Conservation (phyloP, 2,329 filamentous ascomycete genomes). For the Neonectria coccinea region DNA sequence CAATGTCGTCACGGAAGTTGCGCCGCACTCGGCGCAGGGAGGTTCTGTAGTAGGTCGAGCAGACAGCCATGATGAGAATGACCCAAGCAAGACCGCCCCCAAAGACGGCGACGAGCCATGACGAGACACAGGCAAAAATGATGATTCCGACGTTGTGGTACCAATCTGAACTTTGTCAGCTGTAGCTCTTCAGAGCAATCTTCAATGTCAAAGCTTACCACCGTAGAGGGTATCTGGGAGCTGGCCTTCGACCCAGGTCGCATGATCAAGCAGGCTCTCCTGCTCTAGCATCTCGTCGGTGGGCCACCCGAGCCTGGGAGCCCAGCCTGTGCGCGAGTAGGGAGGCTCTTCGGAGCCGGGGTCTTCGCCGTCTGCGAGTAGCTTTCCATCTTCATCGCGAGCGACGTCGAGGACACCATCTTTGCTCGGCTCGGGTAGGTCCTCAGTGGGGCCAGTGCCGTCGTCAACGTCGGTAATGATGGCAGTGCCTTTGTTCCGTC, state of each 20-base stretch:
- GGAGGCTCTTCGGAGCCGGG: constrained; percentile 64
- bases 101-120: constrained; percentile 89
- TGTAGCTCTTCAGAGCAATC: background rate
- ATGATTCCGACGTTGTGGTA: constrained; percentile 98
- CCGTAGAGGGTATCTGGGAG: constrained; percentile 92
- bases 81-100: constrained; percentile 95
- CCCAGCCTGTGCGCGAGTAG: constrained; percentile 79
- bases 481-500: constrained; percentile 69
- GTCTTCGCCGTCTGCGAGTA: constrained; percentile 61
- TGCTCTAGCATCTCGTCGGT: constrained; percentile 66
- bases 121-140: constrained; percentile 88
- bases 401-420: constrained; percentile 71
- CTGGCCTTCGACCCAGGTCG: constrained; percentile 86
- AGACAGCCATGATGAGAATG: constrained; percentile 90
- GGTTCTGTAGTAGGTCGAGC: constrained; percentile 95
- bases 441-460: constrained; percentile 75
- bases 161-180: constrained; percentile 75
- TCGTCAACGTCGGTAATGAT: constrained; percentile 85
- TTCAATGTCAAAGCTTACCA: constrained; percentile 62
- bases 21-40: constrained; percentile 92
- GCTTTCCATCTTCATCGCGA: constrained; percentile 62
- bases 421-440: constrained; percentile 81
- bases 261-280: constrained; percentile 84
- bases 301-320: constrained; percentile 83
- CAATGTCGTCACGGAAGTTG: constrained; percentile 95